These are phyloP conservation scores for Stylosanthes scabra DNA, from an alignment of 331 rosid species.

Conservation along the genomic window DNA sequence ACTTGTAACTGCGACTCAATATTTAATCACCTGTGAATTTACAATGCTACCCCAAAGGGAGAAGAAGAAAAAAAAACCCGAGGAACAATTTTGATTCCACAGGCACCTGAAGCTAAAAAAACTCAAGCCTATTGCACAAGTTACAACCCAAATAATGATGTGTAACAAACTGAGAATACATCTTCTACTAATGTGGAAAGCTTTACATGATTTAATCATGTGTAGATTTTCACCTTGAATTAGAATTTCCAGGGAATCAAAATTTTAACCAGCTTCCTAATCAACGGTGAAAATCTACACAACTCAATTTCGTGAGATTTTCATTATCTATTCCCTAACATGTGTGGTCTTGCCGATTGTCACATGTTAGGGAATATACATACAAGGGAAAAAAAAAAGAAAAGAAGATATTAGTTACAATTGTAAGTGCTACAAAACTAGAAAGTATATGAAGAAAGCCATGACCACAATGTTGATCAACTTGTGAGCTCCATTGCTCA, in stretches of 20 bases:
- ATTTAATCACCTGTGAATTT: constrained; percentile 32
- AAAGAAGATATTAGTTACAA: constrained; percentile 26
- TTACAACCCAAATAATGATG: constrained; percentile 23
- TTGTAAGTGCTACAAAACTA: constrained; percentile 53
- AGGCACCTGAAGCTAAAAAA: constrained; percentile 18
- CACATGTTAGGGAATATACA: constrained; percentile 54
- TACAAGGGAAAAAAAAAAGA: constrained; percentile 8
- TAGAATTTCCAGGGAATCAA: too few species aligned
- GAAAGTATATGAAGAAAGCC: constrained; percentile 53
- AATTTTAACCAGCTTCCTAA: too few species aligned
- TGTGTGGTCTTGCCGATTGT: constrained; percentile 45
- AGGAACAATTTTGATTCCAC: constrained; percentile 4
- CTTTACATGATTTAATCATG: too few species aligned
- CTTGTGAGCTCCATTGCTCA: constrained; percentile 38
- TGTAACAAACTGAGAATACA: not conserved
- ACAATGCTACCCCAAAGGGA: constrained; percentile 30
- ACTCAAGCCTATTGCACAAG: constrained; percentile 40
- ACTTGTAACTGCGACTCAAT: constrained; percentile 6
- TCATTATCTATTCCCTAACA: too few species aligned
- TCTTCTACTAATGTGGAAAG: too few species aligned
- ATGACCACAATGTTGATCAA: constrained; percentile 42
- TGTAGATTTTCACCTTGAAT: too few species aligned
- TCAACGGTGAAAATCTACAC: too few species aligned
- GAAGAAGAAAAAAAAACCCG: not conserved
- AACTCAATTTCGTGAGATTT: too few species aligned